Percentiles rank a stretch among this genome's conserved stretches.
Evolutionary conservation across 805 yeast species (phyloP).

Genomic region (Cyberlindnera misumaiensis): DNA sequence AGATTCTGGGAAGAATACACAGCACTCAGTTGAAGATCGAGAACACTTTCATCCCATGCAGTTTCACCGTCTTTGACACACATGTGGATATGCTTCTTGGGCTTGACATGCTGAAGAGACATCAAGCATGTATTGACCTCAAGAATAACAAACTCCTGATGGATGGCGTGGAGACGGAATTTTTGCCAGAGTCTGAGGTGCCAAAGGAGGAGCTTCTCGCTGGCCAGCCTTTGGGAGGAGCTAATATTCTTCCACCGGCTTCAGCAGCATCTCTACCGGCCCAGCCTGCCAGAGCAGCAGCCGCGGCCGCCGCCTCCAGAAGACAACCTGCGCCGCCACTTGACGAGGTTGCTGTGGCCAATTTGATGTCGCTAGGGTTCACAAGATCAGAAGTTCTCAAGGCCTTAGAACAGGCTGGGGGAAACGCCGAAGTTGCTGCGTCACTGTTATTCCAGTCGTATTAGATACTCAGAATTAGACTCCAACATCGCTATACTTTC

Average conservation of each 20-base stretch:
- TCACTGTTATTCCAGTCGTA: slow-evolving; percentile 50
- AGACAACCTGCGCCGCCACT: slow-evolving; percentile 2
- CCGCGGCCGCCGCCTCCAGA: slow-evolving; percentile 17
- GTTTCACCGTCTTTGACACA: slow-evolving; percentile 67
- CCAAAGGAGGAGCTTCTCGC: slow-evolving; percentile 28
- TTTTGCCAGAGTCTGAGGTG: slow-evolving; percentile 67
- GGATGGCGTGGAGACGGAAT: slow-evolving; percentile 67
- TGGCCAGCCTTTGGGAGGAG: background rate
- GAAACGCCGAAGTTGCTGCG: slow-evolving; percentile 85
- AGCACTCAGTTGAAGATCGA: slow-evolving; percentile 82
- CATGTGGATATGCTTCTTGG: slow-evolving; percentile 76
- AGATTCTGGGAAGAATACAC: slow-evolving; percentile 79
- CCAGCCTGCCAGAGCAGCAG: slow-evolving; percentile 16
- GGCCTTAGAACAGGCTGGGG: slow-evolving; percentile 62
- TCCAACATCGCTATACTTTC: slow-evolving; percentile 7
- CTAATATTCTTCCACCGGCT: background rate
- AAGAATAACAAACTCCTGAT: slow-evolving; percentile 55
- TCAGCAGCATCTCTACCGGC: background rate
- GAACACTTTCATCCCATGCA: slow-evolving; percentile 53
- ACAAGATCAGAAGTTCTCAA: slow-evolving; percentile 50
- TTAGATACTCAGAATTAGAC: background rate
- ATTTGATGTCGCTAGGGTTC: slow-evolving; percentile 66
- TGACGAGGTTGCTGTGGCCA: slow-evolving; percentile 32
- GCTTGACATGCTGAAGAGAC: slow-evolving; percentile 84
- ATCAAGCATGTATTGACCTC: slow-evolving; percentile 77